Conservation (phyloP, 2,329 filamentous ascomycete genomes). For the Nemania abortiva region DNA sequence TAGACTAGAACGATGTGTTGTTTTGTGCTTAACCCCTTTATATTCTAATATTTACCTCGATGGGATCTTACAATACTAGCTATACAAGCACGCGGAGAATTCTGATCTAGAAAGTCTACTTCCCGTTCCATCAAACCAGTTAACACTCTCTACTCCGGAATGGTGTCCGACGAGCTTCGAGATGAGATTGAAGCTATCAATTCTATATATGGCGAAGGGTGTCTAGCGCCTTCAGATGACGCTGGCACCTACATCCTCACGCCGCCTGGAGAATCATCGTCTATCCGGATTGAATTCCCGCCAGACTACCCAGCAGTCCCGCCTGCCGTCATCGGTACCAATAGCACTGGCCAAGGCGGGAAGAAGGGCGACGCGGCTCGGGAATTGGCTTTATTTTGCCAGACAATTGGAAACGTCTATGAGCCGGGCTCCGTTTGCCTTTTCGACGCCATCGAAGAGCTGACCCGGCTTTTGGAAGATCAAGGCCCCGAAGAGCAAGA, state of each 20-base stretch:
- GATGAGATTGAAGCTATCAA: conserved; percentile 87
- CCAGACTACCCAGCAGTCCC: conserved; percentile 78
- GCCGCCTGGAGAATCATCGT: conserved; percentile 71
- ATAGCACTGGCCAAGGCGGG: conserved; percentile 77
- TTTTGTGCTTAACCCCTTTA: background rate
- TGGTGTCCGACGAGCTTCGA: conserved; percentile 69
- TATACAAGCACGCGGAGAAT: background rate
- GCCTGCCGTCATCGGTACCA: conserved; percentile 80
- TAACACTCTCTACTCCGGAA: background rate
- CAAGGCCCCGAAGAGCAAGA: conserved; percentile 47
- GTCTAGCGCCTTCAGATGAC: conserved; percentile 61
- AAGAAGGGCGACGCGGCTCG: conserved; percentile 78
- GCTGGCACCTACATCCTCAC: conserved; percentile 70
- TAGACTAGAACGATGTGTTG: no score
- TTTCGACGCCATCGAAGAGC: conserved; percentile 89
- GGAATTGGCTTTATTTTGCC: conserved; percentile 75
- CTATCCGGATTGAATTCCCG: conserved; percentile 76
- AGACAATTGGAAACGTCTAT: conserved; percentile 76
- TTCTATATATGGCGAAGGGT: conserved; percentile 82
- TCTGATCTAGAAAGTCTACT: background rate
- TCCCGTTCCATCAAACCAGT: background rate
- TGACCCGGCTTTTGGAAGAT: conserved; percentile 60
- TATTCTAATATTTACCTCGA: background rate
- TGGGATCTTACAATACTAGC: background rate
- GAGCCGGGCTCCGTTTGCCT: conserved; percentile 83